Conservation (phyloP, 2,329 filamentous ascomycete genomes). For the Aspergillus uvarum region DNA sequence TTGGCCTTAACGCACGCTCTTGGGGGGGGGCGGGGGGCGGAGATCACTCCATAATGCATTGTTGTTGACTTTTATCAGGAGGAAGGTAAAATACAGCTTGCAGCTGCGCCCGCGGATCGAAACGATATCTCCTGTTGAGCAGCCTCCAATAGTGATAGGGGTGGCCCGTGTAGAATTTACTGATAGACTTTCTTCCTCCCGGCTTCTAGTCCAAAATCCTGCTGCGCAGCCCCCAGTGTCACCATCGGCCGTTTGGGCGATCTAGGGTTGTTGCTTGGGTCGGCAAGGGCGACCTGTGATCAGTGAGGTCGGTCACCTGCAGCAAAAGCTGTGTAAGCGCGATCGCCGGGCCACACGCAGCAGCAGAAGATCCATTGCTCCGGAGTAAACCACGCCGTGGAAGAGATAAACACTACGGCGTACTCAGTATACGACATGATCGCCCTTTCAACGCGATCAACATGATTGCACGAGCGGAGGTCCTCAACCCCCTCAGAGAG, state of each 20-base stretch:
- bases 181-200: not conserved
- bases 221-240: not conserved
- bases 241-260: not conserved
- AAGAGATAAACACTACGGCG: not conserved
- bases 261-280: not conserved
- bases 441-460: not conserved
- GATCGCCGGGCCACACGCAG: not conserved
- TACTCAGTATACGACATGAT: not conserved
- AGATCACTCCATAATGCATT: not conserved
- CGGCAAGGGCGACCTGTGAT: not conserved
- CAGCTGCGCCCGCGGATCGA: constrained; percentile 2
- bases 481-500: not conserved
- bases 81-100: not conserved
- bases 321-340: not conserved
- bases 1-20: not conserved
- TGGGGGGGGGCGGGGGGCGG: not conserved
- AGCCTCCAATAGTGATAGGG: not conserved
- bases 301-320: not conserved
- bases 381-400: not conserved
- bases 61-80: not conserved
- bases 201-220: not conserved
- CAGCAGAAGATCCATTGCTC: not conserved
- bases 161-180: not conserved
- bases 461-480: not conserved
- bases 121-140: not conserved